Percentiles rank a stretch among this genome's conserved stretches.
Evolutionary conservation across 208 protist species (phyloP).

Genomic region (Borovskyia barvae): DNA sequence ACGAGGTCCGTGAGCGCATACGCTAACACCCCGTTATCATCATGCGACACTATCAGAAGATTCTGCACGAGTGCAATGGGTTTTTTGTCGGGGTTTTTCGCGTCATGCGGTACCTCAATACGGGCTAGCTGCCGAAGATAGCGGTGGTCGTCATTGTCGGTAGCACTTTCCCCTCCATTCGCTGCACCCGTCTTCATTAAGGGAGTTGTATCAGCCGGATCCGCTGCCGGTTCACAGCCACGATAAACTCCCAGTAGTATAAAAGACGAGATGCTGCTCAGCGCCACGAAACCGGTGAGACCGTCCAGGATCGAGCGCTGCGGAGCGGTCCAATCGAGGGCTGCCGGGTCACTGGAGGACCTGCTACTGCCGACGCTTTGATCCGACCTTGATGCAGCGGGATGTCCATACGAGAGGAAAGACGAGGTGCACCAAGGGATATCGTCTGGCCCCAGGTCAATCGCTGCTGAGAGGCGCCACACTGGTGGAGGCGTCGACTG

Average conservation of each 20-base stretch:
- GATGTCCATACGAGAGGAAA: slow-evolving; percentile 64
- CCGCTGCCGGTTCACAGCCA: slow-evolving; percentile 7
- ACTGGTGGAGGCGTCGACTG: slow-evolving; percentile 1
- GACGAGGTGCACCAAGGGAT: slow-evolving; percentile 81
- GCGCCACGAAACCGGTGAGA: slow-evolving; percentile 56
- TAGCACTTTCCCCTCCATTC: background rate
- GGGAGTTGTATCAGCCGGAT: too few species aligned
- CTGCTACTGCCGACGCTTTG: slow-evolving; percentile 2
- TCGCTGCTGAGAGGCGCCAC: slow-evolving; percentile 54
- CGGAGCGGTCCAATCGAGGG: slow-evolving; percentile 15
- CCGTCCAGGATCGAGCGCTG: slow-evolving; percentile 19
- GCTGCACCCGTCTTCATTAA: too few species aligned
- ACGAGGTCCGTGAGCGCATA: slow-evolving; percentile 56
- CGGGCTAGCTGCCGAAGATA: slow-evolving; percentile 49
- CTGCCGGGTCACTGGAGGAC: slow-evolving; percentile 5
- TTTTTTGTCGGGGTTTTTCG: slow-evolving; percentile 83
- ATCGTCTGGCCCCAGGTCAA: slow-evolving; percentile 58
- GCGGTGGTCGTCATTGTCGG: background rate
- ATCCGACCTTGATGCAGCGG: slow-evolving; percentile 11
- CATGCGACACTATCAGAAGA: slow-evolving; percentile 67
- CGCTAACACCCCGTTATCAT: slow-evolving; percentile 51
- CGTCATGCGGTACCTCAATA: slow-evolving; percentile 56
- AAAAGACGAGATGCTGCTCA: slow-evolving; percentile 75
- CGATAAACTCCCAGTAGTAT: slow-evolving; percentile 45
- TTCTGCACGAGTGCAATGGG: slow-evolving; percentile 65